phyloP scores from a whole-genome alignment of 805 yeast species.

The Candida insectorum region DNA sequence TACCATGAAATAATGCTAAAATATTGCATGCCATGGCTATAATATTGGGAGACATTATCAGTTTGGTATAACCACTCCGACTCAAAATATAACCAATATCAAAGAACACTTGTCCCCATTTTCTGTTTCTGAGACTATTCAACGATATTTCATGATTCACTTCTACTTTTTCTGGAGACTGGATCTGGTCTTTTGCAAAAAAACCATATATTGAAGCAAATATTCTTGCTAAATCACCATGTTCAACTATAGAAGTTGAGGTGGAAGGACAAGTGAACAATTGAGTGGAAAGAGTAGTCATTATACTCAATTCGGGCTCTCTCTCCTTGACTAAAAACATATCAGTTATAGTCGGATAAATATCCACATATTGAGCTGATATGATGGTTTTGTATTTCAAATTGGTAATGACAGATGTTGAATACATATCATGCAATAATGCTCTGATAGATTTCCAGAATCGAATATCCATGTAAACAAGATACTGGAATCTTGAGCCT shows the following conservation, averaged over 20 bases:
- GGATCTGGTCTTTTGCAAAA: constrained; percentile 51
- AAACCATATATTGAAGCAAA: constrained; percentile 62
- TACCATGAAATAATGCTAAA: constrained; percentile 69
- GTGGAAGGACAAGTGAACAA: constrained; percentile 86
- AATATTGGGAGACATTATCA: constrained; percentile 44
- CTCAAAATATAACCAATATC: constrained; percentile 77
- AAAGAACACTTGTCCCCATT: constrained; percentile 74
- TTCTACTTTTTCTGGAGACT: constrained; percentile 41
- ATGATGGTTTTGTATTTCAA: constrained; percentile 52
- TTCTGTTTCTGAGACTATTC: constrained; percentile 57
- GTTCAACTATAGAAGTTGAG: constrained; percentile 57
- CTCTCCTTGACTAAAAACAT: constrained; percentile 71
- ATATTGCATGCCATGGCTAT: constrained; percentile 63
- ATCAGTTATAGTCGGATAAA: constrained; percentile 73
- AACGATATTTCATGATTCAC: constrained; percentile 36
- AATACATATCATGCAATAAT: constrained; percentile 59
- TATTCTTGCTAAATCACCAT: constrained; percentile 62
- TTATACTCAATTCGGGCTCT: constrained; percentile 80
- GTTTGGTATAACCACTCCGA: constrained; percentile 55
- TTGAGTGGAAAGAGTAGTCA: constrained; percentile 76
- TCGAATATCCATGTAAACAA: constrained; percentile 64
- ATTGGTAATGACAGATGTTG: constrained; percentile 62
- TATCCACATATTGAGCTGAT: constrained; percentile 77
- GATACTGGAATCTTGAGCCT: constrained; percentile 58
- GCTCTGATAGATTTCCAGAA: constrained; percentile 65